phyloP scores from a whole-genome alignment of 192 early-diverging fungal genomes.

The Cetraspora pellucida region DNA sequence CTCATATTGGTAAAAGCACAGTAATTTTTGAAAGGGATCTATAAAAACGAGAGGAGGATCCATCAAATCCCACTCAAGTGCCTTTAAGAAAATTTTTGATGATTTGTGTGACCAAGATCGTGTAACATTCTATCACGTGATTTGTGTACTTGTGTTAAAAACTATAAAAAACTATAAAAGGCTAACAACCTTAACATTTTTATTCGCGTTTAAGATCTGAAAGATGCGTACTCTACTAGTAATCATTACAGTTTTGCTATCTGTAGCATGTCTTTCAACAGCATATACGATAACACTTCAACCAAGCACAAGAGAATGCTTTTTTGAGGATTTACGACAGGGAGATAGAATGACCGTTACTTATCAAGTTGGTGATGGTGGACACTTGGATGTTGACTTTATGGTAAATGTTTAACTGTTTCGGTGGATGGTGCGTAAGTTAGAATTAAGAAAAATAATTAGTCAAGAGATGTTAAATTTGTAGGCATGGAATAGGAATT shows the following conservation, averaged over 20 bases:
- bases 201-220: neutral
- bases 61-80: neutral
- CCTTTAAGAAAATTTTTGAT: neutral
- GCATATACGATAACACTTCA: slow-evolving; percentile 27
- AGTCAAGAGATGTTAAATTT: too few species aligned
- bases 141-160: too few species aligned
- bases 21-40: neutral
- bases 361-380: slow-evolving; percentile 72
- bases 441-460: too few species aligned
- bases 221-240: slow-evolving; percentile 6
- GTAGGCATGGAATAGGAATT: too few species aligned
- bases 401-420: slow-evolving; percentile 52
- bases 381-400: slow-evolving; percentile 70
- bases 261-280: neutral
- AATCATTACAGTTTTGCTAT: neutral
- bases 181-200: too few species aligned
- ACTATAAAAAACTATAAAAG: too few species aligned
- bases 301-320: slow-evolving; percentile 47
- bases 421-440: neutral
- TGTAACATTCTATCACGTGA: too few species aligned
- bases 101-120: too few species aligned
- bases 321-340: slow-evolving; percentile 63
- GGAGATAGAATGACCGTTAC: slow-evolving; percentile 66
- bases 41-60: slow-evolving; percentile 4
- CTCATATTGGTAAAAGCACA: neutral